Evolutionary conservation across 768 basidiomycete species (phyloP).

Genomic region (Cyclocybe aegerita): DNA sequence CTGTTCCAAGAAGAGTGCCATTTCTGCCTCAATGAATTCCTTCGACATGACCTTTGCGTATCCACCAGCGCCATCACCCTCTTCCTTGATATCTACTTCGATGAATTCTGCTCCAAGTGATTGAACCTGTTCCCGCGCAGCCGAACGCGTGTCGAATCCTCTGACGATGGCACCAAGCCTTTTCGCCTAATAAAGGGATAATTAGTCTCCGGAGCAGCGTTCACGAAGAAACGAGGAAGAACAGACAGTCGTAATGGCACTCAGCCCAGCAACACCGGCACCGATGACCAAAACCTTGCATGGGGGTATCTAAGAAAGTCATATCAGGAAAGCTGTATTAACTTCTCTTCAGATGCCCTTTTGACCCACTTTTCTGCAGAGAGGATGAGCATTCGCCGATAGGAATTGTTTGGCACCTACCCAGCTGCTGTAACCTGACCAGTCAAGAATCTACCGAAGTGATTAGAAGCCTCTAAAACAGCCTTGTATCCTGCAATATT

Average conservation of each 20-base stretch:
- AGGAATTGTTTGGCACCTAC: slow-evolving; percentile 40
- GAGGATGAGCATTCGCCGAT: background rate
- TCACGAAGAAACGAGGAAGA: background rate
- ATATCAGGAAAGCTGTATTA: background rate
- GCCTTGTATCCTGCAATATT: slow-evolving; percentile 95
- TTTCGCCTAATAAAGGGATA: slow-evolving; percentile 49
- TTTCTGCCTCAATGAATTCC: slow-evolving; percentile 85
- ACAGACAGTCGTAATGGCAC: slow-evolving; percentile 80
- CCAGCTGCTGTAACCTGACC: slow-evolving; percentile 92
- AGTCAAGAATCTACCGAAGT: slow-evolving; percentile 86
- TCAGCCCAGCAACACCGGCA: slow-evolving; percentile 86
- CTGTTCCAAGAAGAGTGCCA: slow-evolving; percentile 86
- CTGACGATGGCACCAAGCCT: slow-evolving; percentile 87
- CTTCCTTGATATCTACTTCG: slow-evolving; percentile 79
- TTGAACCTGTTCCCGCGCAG: slow-evolving; percentile 86
- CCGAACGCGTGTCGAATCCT: slow-evolving; percentile 84
- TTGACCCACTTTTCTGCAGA: slow-evolving; percentile 29
- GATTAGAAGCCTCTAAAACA: slow-evolving; percentile 85
- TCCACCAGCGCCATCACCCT: slow-evolving; percentile 79
- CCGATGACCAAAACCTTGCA: slow-evolving; percentile 87
- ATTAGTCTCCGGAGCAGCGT: background rate
- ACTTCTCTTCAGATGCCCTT: background rate
- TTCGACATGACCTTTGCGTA: slow-evolving; percentile 92
- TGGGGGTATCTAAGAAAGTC: slow-evolving; percentile 63
- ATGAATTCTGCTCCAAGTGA: slow-evolving; percentile 89